Conservation (phyloP, 176 grass and related monocot genomes). For the Themeda triandra region DNA sequence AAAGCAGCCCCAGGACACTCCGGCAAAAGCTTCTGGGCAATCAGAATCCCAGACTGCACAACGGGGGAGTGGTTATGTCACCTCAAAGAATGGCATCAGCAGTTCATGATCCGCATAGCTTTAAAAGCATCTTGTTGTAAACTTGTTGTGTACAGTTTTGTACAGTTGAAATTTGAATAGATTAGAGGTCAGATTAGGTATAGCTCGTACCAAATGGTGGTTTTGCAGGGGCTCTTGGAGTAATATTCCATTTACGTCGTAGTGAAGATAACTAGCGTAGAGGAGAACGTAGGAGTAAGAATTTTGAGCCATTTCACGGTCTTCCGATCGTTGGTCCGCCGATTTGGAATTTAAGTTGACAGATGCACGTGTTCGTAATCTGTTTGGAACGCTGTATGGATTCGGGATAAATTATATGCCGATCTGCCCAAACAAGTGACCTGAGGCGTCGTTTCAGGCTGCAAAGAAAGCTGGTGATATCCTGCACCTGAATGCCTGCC, state of each 20-base stretch:
- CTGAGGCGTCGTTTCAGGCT: background rate
- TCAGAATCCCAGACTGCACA: slow-evolving; percentile 25
- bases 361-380: background rate
- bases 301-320: background rate
- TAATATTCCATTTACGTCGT: background rate
- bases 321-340: background rate
- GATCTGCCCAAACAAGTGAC: background rate
- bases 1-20: slow-evolving; percentile 21
- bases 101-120: slow-evolving; percentile 20
- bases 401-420: background rate
- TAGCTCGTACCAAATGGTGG: background rate
- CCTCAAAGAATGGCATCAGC: slow-evolving; percentile 30
- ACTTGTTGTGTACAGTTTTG: slow-evolving; percentile 14
- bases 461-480: background rate
- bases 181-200: slow-evolving; percentile 15
- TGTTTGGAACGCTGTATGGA: background rate
- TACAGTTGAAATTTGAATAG: slow-evolving; percentile 16
- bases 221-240: slow-evolving; percentile 7
- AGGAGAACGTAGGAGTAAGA: background rate
- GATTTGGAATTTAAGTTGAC: background rate
- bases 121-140: background rate
- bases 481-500: background rate
- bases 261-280: background rate
- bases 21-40: slow-evolving; percentile 23
- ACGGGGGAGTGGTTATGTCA: background rate